Conservation (phyloP, 2,329 filamentous ascomycete species). For the Microsporum ferrugineum region DNA sequence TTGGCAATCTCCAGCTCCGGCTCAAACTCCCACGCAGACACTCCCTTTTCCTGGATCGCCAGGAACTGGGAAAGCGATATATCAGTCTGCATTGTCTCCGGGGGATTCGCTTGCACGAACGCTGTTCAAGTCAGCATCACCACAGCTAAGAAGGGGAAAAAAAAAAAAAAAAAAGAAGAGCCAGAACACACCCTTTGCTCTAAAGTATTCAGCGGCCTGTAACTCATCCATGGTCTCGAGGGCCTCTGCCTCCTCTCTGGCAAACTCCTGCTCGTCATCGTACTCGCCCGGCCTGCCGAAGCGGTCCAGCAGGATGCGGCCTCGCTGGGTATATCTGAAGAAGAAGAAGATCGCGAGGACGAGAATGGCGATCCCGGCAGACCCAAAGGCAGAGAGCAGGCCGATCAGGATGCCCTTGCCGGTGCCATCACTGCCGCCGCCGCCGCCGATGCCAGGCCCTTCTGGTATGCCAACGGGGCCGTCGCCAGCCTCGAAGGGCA, state of each 20-base stretch:
- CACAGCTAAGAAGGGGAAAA: not conserved
- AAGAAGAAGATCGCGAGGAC: constrained; percentile 79
- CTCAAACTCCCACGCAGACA: constrained; percentile 99
- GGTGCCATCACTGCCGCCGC: constrained; percentile 39
- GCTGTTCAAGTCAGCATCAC: constrained; percentile 43
- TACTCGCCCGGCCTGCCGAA: constrained; percentile 90
- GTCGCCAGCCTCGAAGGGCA: not conserved
- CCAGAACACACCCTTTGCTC: constrained; percentile 69
- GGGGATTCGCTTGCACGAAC: constrained; percentile 85
- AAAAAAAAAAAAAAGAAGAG: constrained; percentile 1
- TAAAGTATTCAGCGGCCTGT: constrained; percentile 75
- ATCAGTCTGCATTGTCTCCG: constrained; percentile 89
- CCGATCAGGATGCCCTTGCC: constrained; percentile 83
- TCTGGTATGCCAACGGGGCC: not conserved
- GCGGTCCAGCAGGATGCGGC: constrained; percentile 84
- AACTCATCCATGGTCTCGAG: constrained; percentile 93
- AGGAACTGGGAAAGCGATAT: constrained; percentile 96
- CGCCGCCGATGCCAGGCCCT: constrained; percentile 13
- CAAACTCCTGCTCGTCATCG: constrained; percentile 93
- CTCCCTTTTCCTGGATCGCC: constrained; percentile 96
- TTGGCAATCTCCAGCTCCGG: constrained; percentile 98
- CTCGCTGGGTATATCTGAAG: constrained; percentile 78
- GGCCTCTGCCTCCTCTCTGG: constrained; percentile 86
- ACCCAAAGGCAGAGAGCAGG: constrained; percentile 85
- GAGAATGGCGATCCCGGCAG: constrained; percentile 70